Percentiles rank a stretch among this genome's conserved stretches.
Evolutionary conservation across 495 filamentous ascomycete genomes (phyloP).

Genomic region (Penicillium ochrochloron): DNA sequence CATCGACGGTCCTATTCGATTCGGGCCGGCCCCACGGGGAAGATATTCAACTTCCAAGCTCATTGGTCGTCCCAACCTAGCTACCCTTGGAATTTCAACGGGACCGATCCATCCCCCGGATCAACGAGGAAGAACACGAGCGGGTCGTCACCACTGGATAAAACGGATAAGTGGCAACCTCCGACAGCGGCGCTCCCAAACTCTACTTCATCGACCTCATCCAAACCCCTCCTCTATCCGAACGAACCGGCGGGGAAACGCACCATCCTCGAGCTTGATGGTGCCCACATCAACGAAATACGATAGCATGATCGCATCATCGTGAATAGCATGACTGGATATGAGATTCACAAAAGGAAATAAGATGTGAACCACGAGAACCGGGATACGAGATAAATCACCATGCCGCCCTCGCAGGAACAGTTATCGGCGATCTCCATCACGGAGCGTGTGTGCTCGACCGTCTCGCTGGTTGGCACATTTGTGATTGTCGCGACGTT

Average conservation of each 20-base stretch:
- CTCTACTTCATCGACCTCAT: not conserved
- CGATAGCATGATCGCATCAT: not conserved
- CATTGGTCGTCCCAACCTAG: not conserved
- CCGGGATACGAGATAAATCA: conserved; percentile 1
- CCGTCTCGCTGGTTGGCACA: conserved; percentile 73
- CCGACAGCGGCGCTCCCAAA: not conserved
- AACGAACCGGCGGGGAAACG: not conserved
- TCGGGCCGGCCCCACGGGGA: not conserved
- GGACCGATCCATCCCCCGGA: not conserved
- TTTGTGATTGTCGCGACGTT: conserved; percentile 78
- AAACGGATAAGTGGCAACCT: not conserved
- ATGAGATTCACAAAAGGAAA: not conserved
- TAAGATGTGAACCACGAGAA: not conserved
- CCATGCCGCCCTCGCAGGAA: conserved; percentile 7
- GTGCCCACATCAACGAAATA: not conserved
- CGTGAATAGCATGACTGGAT: not conserved
- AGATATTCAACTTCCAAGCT: not conserved
- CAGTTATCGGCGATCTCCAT: conserved; percentile 52
- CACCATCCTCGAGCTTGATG: not conserved
- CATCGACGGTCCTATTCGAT: not conserved
- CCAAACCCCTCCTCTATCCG: not conserved
- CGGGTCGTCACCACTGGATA: not conserved
- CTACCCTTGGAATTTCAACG: not conserved
- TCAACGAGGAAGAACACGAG: not conserved
- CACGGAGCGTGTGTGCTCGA: conserved; percentile 70